These are phyloP conservation scores for Mycena leptocephala DNA, from an alignment of 768 basidiomycete species.

Conservation along the genomic window DNA sequence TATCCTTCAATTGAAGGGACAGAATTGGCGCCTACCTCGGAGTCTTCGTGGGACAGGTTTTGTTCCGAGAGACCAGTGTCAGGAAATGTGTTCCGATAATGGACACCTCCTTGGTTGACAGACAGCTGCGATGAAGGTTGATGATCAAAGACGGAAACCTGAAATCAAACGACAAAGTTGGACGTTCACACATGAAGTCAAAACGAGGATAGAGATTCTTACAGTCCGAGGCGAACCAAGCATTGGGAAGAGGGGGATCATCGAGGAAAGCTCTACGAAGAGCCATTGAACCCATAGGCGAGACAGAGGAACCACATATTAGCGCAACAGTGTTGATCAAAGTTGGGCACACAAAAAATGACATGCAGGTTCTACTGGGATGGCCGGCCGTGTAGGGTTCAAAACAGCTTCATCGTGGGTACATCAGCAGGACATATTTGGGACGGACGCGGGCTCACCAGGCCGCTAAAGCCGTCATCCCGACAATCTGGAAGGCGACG, in stretches of 20 bases:
- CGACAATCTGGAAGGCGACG: neutral
- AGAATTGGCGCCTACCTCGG: neutral
- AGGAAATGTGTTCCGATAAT: neutral
- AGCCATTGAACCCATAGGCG: neutral
- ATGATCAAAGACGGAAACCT: neutral
- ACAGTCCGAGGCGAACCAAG: neutral
- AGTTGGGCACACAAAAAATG: neutral
- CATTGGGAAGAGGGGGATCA: neutral
- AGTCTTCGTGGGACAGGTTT: neutral
- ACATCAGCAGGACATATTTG: neutral
- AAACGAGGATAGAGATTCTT: neutral
- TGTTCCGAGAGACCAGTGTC: constrained; percentile 5
- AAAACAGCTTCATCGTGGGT: no score
- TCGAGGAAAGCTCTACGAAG: neutral
- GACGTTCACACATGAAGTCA: neutral
- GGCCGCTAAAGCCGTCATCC: neutral
- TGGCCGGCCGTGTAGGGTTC: neutral
- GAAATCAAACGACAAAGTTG: neutral
- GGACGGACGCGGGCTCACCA: neutral
- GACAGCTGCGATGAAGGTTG: constrained; percentile 11
- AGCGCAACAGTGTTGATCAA: no score
- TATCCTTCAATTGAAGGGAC: neutral
- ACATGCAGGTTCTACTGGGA: neutral
- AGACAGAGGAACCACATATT: no score
- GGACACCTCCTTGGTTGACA: neutral